Evolutionary conservation across 768 basidiomycete genomes (phyloP).

Genomic region (Rhodotorula taiwanensis): DNA sequence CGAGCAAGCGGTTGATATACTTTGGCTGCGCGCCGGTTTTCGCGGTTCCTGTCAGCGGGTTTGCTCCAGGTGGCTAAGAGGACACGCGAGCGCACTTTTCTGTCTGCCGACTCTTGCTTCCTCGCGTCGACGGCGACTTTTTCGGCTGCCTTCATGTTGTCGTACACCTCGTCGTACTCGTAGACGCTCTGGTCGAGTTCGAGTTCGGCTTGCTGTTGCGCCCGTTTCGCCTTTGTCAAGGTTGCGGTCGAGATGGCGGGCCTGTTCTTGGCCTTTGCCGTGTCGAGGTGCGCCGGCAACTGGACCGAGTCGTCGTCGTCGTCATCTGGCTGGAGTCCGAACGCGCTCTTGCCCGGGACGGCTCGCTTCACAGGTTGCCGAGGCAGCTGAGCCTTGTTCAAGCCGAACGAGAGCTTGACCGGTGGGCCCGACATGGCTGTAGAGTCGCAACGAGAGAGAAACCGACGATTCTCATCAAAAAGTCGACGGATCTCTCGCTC

Average conservation of each 20-base stretch:
- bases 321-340: slow-evolving; percentile 48
- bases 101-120: slow-evolving; percentile 65
- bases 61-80: background rate
- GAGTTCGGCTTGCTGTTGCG: slow-evolving; percentile 70
- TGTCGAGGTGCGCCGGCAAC: background rate
- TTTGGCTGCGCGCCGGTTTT: slow-evolving; percentile 88
- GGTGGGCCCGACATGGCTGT: slow-evolving; percentile 18
- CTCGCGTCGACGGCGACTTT: slow-evolving; percentile 64
- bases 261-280: background rate
- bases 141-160: slow-evolving; percentile 86
- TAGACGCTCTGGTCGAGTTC: slow-evolving; percentile 74
- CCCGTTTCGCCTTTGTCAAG: slow-evolving; percentile 26
- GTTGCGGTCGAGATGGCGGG: slow-evolving; percentile 24
- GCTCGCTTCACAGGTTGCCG: slow-evolving; percentile 47
- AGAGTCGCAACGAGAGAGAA: background rate
- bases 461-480: too few species aligned
- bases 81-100: slow-evolving; percentile 58
- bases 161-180: slow-evolving; percentile 94
- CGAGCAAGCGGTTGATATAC: slow-evolving; percentile 74
- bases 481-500: too few species aligned
- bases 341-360: slow-evolving; percentile 49
- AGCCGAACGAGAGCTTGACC: slow-evolving; percentile 76
- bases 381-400: slow-evolving; percentile 45
- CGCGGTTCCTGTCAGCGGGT: too few species aligned
- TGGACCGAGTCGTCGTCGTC: slow-evolving; percentile 15